phyloP scores from a whole-genome alignment of 805 yeast genomes.

The Saccharomycopsis malanga region DNA sequence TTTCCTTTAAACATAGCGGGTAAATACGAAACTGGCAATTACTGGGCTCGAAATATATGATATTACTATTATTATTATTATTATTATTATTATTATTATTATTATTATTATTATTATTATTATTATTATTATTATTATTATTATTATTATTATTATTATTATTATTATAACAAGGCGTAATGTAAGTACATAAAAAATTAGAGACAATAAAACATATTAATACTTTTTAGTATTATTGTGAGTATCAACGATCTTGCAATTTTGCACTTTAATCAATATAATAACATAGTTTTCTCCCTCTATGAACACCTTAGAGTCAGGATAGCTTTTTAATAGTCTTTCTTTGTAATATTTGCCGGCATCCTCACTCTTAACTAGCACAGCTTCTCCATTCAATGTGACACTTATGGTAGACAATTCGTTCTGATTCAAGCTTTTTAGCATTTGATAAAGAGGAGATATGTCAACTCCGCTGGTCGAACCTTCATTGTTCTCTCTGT shows the following conservation, averaged over 20 bases:
- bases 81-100: too few species aligned
- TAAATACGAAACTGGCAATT: too few species aligned
- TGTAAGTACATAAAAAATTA: neutral
- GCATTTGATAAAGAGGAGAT: constrained; percentile 47
- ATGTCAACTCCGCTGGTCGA: constrained; percentile 24
- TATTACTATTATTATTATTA: too few species aligned
- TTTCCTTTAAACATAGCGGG: too few species aligned
- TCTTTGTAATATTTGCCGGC: constrained; percentile 52
- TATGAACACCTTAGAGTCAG: constrained; percentile 50
- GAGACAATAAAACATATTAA: constrained; percentile 6
- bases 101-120: too few species aligned
- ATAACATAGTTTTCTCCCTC: constrained; percentile 57
- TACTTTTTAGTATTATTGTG: constrained; percentile 47
- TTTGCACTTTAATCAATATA: constrained; percentile 54
- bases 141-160: too few species aligned
- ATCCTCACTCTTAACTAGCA: constrained; percentile 41
- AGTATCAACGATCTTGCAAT: constrained; percentile 74
- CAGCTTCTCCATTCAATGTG: constrained; percentile 69
- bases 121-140: too few species aligned
- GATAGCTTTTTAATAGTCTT: constrained; percentile 53
- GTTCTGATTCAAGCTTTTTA: constrained; percentile 70
- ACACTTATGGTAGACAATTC: constrained; percentile 78
- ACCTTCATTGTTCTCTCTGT: constrained; percentile 28
- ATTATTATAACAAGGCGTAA: neutral
- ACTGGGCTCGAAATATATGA: too few species aligned